Evolutionary conservation across 2,329 filamentous ascomycete genomes (phyloP), one percentile per base, ranked within the genome.

Genomic region (Geosmithia morbida): DNA sequence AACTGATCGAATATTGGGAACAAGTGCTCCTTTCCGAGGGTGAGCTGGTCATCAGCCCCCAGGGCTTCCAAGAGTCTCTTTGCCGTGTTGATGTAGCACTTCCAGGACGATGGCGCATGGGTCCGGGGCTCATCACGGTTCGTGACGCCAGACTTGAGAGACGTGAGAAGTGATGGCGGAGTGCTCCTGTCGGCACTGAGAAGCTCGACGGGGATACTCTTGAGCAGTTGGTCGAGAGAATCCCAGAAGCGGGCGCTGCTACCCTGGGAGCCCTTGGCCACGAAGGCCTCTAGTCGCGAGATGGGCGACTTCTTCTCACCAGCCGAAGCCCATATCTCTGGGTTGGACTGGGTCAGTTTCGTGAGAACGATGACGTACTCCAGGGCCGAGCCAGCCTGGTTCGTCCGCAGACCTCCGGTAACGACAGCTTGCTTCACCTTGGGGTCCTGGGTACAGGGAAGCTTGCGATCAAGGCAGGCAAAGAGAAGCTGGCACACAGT

Each of bases 251-350:
- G 74, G 3, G 72, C 65, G 0, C 78, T 69, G 2, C 84, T 83
- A n/a, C 80, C 77, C 57, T 96, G 86, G 0, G 90, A 94, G 2
- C 92, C 90, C 55, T 81, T 85, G 51, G 85, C 81, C 7, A 97
- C 68, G 54, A 94, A 92, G 8, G 79, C 69, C 45, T 77, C 74
- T 3, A 98, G 63, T 19, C 82, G 66, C 3, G 67, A 66, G 2
- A 75, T 53, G 0, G 76, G 69, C 1, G 74, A 64, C 48, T 73
- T 77, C 52, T 78, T 75, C n/a, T 67, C 66, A 3, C 71, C 49
- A 62, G 74, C 69, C 1, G 79, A 82, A 7, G 10, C 33, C 92
- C 92, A 98, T 10, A 89, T 69, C 16, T 79, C 72, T 1, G 87
- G 81, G 45, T 81, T 73, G 13, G 61, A 60, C 29, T 67, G 65